phyloP scores from a whole-genome alignment of 2,329 filamentous ascomycete genomes.

The Nectriaceae sp. region DNA sequence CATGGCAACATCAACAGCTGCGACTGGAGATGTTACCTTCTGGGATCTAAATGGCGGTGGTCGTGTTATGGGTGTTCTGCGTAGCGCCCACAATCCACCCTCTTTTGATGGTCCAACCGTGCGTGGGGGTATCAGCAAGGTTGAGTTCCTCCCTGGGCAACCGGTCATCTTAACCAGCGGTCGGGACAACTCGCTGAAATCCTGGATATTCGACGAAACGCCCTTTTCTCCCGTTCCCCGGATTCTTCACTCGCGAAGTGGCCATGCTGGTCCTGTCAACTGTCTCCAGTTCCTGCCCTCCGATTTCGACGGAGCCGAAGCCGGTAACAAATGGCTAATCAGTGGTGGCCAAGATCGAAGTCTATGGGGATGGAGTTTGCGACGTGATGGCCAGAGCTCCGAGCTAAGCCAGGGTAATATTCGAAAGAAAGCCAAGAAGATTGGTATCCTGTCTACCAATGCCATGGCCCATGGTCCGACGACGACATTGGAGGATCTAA shows the following conservation, averaged over 20 bases:
- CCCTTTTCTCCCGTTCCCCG: slow-evolving; percentile 87
- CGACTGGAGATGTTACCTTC: slow-evolving; percentile 86
- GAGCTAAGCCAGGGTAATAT: slow-evolving; percentile 92
- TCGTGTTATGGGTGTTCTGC: slow-evolving; percentile 80
- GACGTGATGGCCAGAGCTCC: slow-evolving; percentile 89
- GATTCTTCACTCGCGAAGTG: slow-evolving; percentile 81
- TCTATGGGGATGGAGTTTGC: slow-evolving; percentile 94
- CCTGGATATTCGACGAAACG: slow-evolving; percentile 94
- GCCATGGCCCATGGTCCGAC: slow-evolving; percentile 61
- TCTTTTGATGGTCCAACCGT: slow-evolving; percentile 55
- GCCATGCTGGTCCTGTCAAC: slow-evolving; percentile 85
- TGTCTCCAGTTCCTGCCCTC: slow-evolving; percentile 83
- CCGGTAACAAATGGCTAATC: slow-evolving; percentile 89
- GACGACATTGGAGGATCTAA: slow-evolving; percentile 72
- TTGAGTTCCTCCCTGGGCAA: slow-evolving; percentile 89
- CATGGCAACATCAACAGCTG: slow-evolving; percentile 84
- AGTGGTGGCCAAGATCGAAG: slow-evolving; percentile 88
- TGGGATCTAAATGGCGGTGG: slow-evolving; percentile 95
- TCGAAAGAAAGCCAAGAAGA: slow-evolving; percentile 86
- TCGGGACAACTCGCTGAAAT: slow-evolving; percentile 89
- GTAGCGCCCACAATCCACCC: slow-evolving; percentile 84
- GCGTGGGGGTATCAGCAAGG: slow-evolving; percentile 77
- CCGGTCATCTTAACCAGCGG: slow-evolving; percentile 89
- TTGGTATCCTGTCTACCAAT: slow-evolving; percentile 66
- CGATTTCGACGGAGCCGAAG: slow-evolving; percentile 85